A percentile compares a stretch with the other conserved stretches of the same genome.
Evolutionary conservation across 176 grass and related monocot genomes (phyloP).

Genomic region (Dendrocalamus sinicus): DNA sequence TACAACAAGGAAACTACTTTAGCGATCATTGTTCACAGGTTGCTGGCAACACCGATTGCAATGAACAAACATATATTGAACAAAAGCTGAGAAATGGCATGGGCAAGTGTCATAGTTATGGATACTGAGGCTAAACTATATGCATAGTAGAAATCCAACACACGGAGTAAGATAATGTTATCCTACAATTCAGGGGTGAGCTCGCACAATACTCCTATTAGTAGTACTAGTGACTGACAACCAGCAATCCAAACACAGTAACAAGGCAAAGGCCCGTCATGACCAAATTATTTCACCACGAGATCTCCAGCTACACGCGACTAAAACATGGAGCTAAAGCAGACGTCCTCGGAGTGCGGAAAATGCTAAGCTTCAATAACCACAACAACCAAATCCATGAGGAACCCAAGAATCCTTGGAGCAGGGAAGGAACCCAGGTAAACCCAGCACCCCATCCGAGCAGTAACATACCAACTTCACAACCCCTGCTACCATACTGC

Average conservation of each 20-base stretch:
- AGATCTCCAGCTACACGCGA: background rate
- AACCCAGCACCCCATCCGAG: background rate
- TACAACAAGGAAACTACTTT: background rate
- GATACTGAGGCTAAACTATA: background rate
- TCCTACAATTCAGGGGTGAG: background rate
- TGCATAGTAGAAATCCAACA: background rate
- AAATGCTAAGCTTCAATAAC: background rate
- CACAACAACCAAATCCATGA: background rate
- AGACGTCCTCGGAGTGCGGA: background rate
- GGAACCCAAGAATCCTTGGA: background rate
- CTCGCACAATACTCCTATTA: background rate
- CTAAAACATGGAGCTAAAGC: background rate
- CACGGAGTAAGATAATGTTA: background rate
- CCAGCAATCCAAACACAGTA: background rate
- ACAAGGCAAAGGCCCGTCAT: background rate
- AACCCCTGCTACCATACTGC: no score
- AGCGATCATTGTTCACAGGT: background rate
- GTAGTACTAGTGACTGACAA: background rate
- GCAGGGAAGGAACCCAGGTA: background rate
- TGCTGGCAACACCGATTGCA: background rate
- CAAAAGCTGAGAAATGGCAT: constrained; percentile 4
- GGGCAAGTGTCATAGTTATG: background rate
- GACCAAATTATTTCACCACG: background rate
- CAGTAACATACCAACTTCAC: background rate
- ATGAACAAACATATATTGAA: background rate